Evolutionary conservation across 2,329 filamentous ascomycete genomes (phyloP).

Genomic region (Apiospora arundinis): DNA sequence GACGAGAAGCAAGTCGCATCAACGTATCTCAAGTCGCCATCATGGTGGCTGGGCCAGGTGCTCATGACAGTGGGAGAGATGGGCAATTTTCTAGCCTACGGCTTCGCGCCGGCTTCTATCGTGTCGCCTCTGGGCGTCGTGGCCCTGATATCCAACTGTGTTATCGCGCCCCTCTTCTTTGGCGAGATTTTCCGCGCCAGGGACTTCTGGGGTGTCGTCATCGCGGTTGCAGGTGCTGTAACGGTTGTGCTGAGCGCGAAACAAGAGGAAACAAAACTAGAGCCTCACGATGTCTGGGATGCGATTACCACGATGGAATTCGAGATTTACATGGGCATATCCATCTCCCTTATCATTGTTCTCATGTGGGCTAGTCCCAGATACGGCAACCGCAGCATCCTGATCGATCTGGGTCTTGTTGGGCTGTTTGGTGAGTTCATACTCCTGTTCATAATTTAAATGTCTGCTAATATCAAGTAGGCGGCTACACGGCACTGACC

Average conservation of each 20-base stretch:
- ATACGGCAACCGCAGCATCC: constrained; percentile 84
- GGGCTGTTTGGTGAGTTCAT: constrained; percentile 80
- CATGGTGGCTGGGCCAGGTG: constrained; percentile 95
- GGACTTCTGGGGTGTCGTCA: constrained; percentile 86
- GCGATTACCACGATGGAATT: constrained; percentile 90
- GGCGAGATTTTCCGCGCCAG: constrained; percentile 86
- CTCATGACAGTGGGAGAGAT: constrained; percentile 93
- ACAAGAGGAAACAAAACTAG: constrained; percentile 86
- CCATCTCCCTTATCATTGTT: constrained; percentile 71
- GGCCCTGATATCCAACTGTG: constrained; percentile 92
- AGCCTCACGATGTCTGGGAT: constrained; percentile 87
- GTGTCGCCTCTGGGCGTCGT: constrained; percentile 97
- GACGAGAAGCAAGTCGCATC: constrained; percentile 54
- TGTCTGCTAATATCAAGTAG: constrained; percentile 48
- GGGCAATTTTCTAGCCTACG: constrained; percentile 96
- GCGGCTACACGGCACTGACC: constrained; percentile 93
- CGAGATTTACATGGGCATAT: constrained; percentile 86
- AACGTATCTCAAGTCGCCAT: constrained; percentile 86
- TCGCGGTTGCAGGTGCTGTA: constrained; percentile 87
- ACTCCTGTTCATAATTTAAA: constrained; percentile 2
- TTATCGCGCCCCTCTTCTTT: constrained; percentile 93
- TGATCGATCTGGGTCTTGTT: constrained; percentile 92
- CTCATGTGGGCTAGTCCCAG: constrained; percentile 83
- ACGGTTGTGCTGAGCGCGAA: constrained; percentile 92
- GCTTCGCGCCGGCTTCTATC: constrained; percentile 96